phyloP scores from a whole-genome alignment of 352 stramenopile genomes.

The Phytophthora citrophthora region DNA sequence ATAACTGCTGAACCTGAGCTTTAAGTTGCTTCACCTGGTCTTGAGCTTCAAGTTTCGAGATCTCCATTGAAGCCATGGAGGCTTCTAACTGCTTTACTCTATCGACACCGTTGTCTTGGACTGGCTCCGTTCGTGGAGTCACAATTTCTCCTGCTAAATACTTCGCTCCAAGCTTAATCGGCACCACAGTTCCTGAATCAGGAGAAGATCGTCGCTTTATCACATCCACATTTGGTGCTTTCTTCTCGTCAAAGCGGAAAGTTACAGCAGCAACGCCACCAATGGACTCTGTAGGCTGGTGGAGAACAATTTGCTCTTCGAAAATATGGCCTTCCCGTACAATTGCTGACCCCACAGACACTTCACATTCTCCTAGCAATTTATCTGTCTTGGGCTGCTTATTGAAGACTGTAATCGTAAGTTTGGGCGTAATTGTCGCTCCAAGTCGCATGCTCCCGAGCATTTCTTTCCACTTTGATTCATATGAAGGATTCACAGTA shows the following conservation, averaged over 20 bases:
- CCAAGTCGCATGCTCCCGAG: conserved; percentile 66
- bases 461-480: conserved; percentile 58
- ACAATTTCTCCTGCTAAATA: conserved; percentile 37
- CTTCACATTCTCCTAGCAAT: conserved; percentile 75
- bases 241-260: conserved; percentile 70
- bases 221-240: conserved; percentile 19
- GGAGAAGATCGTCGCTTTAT: neutral
- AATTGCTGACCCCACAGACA: conserved; percentile 76
- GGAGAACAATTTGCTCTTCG: conserved; percentile 63
- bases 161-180: conserved; percentile 30
- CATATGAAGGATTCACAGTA: conserved; percentile 48
- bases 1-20: conserved; percentile 49
- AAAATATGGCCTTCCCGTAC: conserved; percentile 76
- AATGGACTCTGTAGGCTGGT: conserved; percentile 23
- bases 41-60: conserved; percentile 49
- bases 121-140: conserved; percentile 13
- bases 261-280: conserved; percentile 54
- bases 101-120: conserved; percentile 17
- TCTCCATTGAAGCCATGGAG: conserved; percentile 36
- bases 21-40: conserved; percentile 59
- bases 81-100: conserved; percentile 33
- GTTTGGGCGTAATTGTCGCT: conserved; percentile 65
- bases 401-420: conserved; percentile 73
- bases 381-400: conserved; percentile 73
- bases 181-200: conserved; percentile 16